Conservation (phyloP, 164 flowering plant species). For the Paratinospora sagittata region DNA sequence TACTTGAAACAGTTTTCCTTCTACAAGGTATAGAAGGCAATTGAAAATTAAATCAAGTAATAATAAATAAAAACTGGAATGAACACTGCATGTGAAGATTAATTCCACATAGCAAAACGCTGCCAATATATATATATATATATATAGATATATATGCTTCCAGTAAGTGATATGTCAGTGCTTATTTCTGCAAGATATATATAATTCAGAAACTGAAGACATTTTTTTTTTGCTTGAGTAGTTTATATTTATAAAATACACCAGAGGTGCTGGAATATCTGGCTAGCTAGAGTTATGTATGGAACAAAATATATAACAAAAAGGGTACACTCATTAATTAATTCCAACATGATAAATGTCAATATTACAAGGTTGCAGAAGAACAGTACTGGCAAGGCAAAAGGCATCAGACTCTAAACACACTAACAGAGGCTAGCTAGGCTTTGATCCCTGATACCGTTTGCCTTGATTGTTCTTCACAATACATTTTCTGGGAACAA, state of each 20-base stretch:
- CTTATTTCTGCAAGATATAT: background rate
- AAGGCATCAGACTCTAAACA: slow-evolving; percentile 25
- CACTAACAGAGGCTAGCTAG: too few species aligned
- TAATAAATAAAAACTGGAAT: background rate
- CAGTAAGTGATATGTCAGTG: background rate
- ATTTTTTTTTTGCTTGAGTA: background rate
- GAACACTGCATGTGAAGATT: background rate
- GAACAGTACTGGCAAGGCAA: slow-evolving; percentile 15
- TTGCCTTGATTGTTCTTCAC: slow-evolving; percentile 8
- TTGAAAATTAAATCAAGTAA: background rate
- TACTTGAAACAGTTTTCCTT: background rate
- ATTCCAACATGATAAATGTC: slow-evolving; percentile 20
- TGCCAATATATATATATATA: too few species aligned
- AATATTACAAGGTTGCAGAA: slow-evolving; percentile 1
- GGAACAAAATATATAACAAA: background rate
- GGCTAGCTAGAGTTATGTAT: background rate
- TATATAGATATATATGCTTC: too few species aligned
- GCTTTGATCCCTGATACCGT: background rate
- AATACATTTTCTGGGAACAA: too few species aligned
- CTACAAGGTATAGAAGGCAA: background rate
- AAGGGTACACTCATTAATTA: slow-evolving; percentile 7
- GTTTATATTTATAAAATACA: too few species aligned
- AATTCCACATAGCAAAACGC: background rate
- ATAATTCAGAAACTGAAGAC: background rate
- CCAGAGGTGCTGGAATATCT: background rate